Percentiles rank a stretch among this genome's conserved stretches.
These are phyloP conservation scores for Ogataea populi-albae DNA, from an alignment of 805 yeast species.

Conservation along the genomic window DNA sequence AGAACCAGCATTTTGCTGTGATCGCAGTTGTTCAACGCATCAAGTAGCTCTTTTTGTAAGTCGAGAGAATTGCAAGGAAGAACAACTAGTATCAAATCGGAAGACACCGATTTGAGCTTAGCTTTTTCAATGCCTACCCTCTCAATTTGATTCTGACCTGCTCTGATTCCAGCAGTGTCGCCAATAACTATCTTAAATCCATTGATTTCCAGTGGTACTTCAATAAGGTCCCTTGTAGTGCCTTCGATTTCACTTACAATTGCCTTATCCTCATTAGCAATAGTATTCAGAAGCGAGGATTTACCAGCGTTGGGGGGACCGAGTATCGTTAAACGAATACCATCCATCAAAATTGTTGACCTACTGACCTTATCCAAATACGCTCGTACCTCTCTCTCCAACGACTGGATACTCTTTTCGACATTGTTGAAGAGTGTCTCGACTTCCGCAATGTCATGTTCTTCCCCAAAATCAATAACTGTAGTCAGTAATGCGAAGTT, in stretches of 20 bases:
- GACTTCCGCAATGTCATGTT: constrained; percentile 73
- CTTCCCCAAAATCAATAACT: constrained; percentile 92
- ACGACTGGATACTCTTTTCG: constrained; percentile 35
- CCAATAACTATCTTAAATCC: constrained; percentile 84
- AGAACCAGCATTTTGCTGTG: constrained; percentile 36
- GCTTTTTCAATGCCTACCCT: constrained; percentile 81
- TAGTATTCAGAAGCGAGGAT: constrained; percentile 74
- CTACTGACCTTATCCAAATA: constrained; percentile 48
- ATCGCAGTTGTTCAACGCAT: constrained; percentile 33
- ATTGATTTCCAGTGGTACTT: constrained; percentile 72
- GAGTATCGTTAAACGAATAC: constrained; percentile 67
- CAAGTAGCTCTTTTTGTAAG: constrained; percentile 37
- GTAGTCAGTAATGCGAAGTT: constrained; percentile 79
- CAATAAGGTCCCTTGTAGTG: constrained; percentile 87
- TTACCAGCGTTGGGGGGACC: constrained; percentile 98
- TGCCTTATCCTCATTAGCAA: constrained; percentile 79
- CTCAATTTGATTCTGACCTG: constrained; percentile 42
- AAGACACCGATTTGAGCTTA: constrained; percentile 48
- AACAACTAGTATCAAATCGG: constrained; percentile 71
- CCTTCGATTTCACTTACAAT: constrained; percentile 92
- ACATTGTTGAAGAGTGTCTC: constrained; percentile 53
- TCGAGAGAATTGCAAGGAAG: constrained; percentile 42
- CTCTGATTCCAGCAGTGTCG: constrained; percentile 91
- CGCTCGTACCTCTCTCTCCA: constrained; percentile 44
- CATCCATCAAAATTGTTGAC: constrained; percentile 64